A percentile compares a stretch with the other conserved stretches of the same genome.
Conservation (phyloP, 805 yeast genomes). For the Cyberlindnera maritima region DNA sequence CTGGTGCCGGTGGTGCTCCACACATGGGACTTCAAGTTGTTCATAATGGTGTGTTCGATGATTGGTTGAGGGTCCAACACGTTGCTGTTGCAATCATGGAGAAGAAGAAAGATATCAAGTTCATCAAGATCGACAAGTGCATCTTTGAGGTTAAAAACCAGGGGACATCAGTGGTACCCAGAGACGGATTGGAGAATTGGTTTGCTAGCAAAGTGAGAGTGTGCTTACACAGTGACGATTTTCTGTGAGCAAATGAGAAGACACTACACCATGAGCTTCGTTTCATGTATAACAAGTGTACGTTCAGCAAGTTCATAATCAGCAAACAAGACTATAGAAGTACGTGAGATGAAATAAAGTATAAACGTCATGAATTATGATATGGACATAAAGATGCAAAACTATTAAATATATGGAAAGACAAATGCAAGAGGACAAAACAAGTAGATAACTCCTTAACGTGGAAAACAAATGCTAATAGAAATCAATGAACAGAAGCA, state of each 20-base stretch:
- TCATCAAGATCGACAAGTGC: conserved; percentile 48
- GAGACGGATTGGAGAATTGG: conserved; percentile 47
- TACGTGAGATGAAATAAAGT: too few species aligned
- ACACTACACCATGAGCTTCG: too few species aligned
- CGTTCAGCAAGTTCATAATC: too few species aligned
- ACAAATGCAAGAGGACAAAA: too few species aligned
- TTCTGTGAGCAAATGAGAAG: not conserved
- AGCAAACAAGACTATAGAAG: too few species aligned
- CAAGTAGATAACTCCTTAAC: too few species aligned
- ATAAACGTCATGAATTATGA: too few species aligned
- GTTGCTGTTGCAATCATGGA: conserved; percentile 42
- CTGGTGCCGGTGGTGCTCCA: conserved; percentile 51
- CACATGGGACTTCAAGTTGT: conserved; percentile 51
- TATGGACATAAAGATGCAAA: too few species aligned
- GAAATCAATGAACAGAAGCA: too few species aligned
- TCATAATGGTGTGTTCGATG: conserved; percentile 53
- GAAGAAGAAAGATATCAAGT: conserved; percentile 31
- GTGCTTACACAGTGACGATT: not conserved
- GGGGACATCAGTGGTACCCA: conserved; percentile 34
- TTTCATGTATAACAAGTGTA: too few species aligned
- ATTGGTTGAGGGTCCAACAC: conserved; percentile 55
- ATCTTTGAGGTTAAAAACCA: conserved; percentile 38
- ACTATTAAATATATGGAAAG: too few species aligned
- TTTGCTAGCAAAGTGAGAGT: conserved; percentile 38
- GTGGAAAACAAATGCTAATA: too few species aligned